Base-by-base conservation (phyloP, 371 early-diverging fungal species). In the Choanephora cucurbitarum region DNA sequence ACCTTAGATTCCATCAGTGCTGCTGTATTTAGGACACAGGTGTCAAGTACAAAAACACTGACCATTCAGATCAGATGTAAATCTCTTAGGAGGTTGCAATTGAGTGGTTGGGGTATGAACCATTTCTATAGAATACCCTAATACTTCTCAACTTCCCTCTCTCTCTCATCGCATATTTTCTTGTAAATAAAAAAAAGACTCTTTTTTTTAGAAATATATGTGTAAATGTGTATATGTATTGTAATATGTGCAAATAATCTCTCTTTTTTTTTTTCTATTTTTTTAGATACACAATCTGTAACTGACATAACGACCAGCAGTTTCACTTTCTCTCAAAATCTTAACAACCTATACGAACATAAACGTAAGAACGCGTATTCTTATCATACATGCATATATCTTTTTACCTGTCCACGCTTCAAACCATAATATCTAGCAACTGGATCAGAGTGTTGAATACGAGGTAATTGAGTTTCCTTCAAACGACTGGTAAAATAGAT, bases 341-440 rank as follows among this genome's bases (percentile, higher is more conserved):
- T 96, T 92, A 49, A 99, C 94, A 19, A 99, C 95, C 80, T 81
- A 55, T 24, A 15, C 1, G 41, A 28, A 21, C 15, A 19, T 34
- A 54, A 49, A 45, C 7, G n/a, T 44, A 11, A 22, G 42, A 28
- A 19, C 39, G 6, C 13, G 13, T 6, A 23, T 18, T 18, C 13
- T 17, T 11, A 31, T 9, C 0, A 24, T 7, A 34, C 37, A 17
- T 2, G 3, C 13, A 9, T 15, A 21, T 14, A 37, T 23, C 24
- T 15, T 49, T 15, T 66, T 80, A 86, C 87, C 75, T 99, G 94
- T 39, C 99, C 99, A 52, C 96, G 85, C 68, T 83, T 87, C 75
- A 97, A 84, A 33, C 99, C 99, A 64, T 95, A 98, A 83, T 97
- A 99, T 71, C 96, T 83, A 57, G 98, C 97, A 24, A 99, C 90